These are phyloP conservation scores for Nicotiana tomentosiformis DNA, from an alignment of 257 asterid genomes.

Conservation along the genomic window DNA sequence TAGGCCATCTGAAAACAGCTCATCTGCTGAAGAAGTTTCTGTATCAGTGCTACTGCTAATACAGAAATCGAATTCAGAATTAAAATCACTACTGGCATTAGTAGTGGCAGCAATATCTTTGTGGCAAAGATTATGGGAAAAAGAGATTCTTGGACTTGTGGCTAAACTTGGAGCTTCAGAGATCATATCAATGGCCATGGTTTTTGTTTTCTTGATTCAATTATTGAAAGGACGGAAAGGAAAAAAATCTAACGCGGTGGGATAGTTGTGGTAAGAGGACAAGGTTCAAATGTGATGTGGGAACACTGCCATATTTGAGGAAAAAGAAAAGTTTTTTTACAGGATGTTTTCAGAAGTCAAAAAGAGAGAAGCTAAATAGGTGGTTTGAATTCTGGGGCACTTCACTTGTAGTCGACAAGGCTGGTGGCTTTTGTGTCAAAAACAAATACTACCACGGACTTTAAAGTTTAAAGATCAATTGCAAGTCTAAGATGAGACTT, in stretches of 20 bases:
- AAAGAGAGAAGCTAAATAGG: background rate
- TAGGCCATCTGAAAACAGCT: constrained; percentile 38
- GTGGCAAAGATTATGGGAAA: constrained; percentile 30
- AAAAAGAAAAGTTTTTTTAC: background rate
- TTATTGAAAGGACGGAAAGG: background rate
- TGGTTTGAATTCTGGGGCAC: background rate
- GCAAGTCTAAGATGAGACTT: too few relatives aligned
- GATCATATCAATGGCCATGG: constrained; percentile 32
- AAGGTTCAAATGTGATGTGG: constrained; percentile 1
- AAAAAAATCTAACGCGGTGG: background rate
- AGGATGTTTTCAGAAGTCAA: background rate
- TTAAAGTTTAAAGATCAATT: too few relatives aligned
- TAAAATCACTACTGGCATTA: background rate
- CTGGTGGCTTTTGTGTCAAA: too few relatives aligned
- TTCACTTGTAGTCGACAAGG: background rate
- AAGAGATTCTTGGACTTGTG: constrained; percentile 40
- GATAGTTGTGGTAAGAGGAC: background rate
- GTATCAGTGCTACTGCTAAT: constrained; percentile 10
- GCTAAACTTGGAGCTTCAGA: constrained; percentile 26
- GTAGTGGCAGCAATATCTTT: background rate
- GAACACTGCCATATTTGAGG: background rate
- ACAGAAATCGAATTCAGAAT: constrained; percentile 40
- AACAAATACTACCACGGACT: background rate
- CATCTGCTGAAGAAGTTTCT: constrained; percentile 42
- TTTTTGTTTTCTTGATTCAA: background rate